A percentile compares a stretch with the other conserved stretches of the same genome.
Conservation (phyloP, 768 basidiomycete genomes). For the Dentipellis sp. region DNA sequence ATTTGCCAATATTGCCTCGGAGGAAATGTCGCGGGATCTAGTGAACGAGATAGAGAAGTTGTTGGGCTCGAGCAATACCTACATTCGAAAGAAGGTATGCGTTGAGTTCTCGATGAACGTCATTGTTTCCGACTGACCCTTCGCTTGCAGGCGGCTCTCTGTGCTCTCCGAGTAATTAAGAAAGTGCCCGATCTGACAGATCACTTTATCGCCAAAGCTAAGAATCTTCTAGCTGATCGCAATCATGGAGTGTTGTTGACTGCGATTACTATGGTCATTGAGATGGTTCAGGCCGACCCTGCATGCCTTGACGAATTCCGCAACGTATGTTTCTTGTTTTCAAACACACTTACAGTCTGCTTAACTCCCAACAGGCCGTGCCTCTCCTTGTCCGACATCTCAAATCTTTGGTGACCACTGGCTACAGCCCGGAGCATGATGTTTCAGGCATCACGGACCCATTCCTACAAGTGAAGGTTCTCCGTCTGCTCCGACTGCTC, state of each 20-base stretch:
- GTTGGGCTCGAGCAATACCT: slow-evolving; percentile 93
- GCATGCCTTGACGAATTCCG: slow-evolving; percentile 77
- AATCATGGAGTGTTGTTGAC: slow-evolving; percentile 95
- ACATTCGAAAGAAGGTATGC: slow-evolving; percentile 94
- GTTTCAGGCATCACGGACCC: slow-evolving; percentile 99
- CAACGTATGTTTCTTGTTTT: slow-evolving; percentile 52
- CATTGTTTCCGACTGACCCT: neutral
- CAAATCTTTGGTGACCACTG: slow-evolving; percentile 90
- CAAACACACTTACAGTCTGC: slow-evolving; percentile 3
- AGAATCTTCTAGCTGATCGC: slow-evolving; percentile 85
- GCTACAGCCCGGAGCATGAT: slow-evolving; percentile 97
- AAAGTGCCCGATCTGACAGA: slow-evolving; percentile 94
- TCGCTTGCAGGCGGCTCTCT: slow-evolving; percentile 72
- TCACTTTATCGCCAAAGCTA: slow-evolving; percentile 84
- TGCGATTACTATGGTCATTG: slow-evolving; percentile 90
- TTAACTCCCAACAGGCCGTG: slow-evolving; percentile 54
- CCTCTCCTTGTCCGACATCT: slow-evolving; percentile 90
- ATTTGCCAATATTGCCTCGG: slow-evolving; percentile 97
- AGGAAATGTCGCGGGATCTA: slow-evolving; percentile 98
- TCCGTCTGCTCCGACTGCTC: slow-evolving; percentile 81
- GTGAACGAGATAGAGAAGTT: slow-evolving; percentile 97
- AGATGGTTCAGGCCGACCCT: slow-evolving; percentile 83
- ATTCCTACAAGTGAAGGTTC: slow-evolving; percentile 88
- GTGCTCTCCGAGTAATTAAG: slow-evolving; percentile 88
- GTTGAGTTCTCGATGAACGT: neutral